Percentiles rank a stretch among this genome's conserved stretches.
Conservation (phyloP, 1,284 basidiomycete species). For the Fomitopsis pinicola region DNA sequence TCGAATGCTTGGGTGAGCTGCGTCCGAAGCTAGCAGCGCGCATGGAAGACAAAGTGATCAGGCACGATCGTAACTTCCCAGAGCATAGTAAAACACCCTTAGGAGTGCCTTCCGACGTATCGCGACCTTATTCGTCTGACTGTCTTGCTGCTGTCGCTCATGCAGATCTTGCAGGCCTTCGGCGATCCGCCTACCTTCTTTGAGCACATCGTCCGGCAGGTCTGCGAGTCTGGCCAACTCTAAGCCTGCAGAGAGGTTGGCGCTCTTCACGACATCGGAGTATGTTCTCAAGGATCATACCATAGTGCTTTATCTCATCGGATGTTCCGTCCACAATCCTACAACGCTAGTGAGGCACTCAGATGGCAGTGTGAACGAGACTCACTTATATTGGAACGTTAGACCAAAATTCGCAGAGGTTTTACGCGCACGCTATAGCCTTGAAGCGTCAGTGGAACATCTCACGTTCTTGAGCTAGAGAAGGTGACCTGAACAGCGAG, state of each 20-base stretch:
- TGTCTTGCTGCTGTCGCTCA: conserved; percentile 51
- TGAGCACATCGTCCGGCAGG: conserved; percentile 65
- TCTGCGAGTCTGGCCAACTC: conserved; percentile 83
- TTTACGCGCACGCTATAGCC: conserved; percentile 43
- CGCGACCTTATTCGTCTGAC: conserved; percentile 55
- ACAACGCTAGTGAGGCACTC: not conserved
- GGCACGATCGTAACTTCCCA: conserved; percentile 1
- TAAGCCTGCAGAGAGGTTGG: conserved; percentile 47
- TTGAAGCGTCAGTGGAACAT: not conserved
- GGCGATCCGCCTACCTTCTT: conserved; percentile 60
- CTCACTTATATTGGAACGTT: conserved; percentile 77
- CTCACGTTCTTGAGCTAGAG: not conserved
- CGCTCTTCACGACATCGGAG: not conserved
- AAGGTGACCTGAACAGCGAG: conserved; percentile 68
- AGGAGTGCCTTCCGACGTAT: conserved; percentile 64
- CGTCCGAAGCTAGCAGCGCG: conserved; percentile 53
- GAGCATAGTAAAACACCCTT: conserved; percentile 43
- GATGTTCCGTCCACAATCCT: conserved; percentile 67
- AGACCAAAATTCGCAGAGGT: conserved; percentile 59
- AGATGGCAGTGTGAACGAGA: not conserved
- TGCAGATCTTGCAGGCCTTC: conserved; percentile 57
- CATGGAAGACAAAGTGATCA: not conserved
- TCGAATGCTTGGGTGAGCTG: conserved; percentile 67
- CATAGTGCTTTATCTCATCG: conserved; percentile 61
- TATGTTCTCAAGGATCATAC: conserved; percentile 28